Percentiles rank a stretch among this genome's conserved stretches.
phyloP scores from a whole-genome alignment of 2,329 filamentous ascomycete species.

The Alternaria ventricosa region DNA sequence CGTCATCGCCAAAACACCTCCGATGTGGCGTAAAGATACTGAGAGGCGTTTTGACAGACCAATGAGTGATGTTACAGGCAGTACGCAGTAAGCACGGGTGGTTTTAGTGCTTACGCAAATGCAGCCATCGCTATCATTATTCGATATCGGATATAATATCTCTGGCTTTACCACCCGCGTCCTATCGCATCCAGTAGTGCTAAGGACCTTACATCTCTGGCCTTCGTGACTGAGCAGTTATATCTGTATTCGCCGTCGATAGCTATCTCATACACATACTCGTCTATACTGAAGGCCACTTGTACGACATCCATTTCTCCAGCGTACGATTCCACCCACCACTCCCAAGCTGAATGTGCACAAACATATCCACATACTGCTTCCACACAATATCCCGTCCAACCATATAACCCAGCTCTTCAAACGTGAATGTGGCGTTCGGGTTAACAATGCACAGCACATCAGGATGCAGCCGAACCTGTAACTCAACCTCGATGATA shows the following conservation, averaged over 20 bases:
- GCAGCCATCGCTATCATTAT: background rate
- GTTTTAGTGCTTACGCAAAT: background rate
- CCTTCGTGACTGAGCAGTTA: background rate
- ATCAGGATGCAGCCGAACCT: constrained; percentile 14
- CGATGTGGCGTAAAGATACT: too few species aligned
- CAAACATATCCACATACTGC: constrained; percentile 18
- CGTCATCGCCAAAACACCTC: background rate
- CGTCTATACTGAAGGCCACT: constrained; percentile 19
- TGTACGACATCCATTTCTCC: constrained; percentile 22
- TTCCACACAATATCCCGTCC: constrained; percentile 17
- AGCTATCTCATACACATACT: background rate
- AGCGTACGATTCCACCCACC: constrained; percentile 18
- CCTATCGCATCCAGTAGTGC: too few species aligned
- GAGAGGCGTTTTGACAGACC: background rate
- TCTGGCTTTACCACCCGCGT: background rate
- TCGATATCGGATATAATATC: background rate
- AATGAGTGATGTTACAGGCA: background rate
- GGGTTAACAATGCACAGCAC: constrained; percentile 13
- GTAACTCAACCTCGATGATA: constrained; percentile 19
- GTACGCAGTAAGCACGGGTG: background rate
- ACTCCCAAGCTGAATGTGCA: constrained; percentile 14
- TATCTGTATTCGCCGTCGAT: rapidly evolving
- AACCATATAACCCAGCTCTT: constrained; percentile 19
- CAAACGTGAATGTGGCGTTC: constrained; percentile 17
- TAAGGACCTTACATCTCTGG: background rate